Evolutionary conservation across 1,139 yeast genomes (phyloP), one percentile per base, ranked within the genome.

Genomic region (Lodderomyces metapsilosis): DNA sequence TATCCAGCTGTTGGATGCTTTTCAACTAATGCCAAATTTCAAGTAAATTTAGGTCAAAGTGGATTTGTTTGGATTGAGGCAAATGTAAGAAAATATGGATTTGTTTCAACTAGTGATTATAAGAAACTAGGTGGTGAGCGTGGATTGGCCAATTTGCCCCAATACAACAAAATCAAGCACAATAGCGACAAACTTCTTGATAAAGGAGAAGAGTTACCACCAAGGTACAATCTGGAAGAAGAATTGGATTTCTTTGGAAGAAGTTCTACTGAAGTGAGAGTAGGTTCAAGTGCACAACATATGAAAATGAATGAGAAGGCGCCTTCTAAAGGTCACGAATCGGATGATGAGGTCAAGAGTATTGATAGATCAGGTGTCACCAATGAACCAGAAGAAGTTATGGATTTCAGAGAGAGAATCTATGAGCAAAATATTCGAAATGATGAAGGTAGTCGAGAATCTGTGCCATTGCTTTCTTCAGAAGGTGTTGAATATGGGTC

Each of bases 61-160:
- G 98, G 98, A 1, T 92, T 82, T 64, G 96, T 92, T 2, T 91
- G 87, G 71, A 88, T 92, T 44, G 98, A 92, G 61, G 98, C 97
- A 5, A 91, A 92, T 60, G 96, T 88, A 23, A 77, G 88, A 53
- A 91, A 89, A 60, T 88, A 95, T 74, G 96, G 96, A 3, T 84
- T 92, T 52, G 95, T 96, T 21, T 74, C 80, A 12, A 69, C 73
- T 12, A 84, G 86, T 37, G 75, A 68, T 44, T 64, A 57, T 44
- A 61, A 70, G 22, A 72, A 66, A 43, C 53, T 71, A 12, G 57
- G 63, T 45, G 71, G 77, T 41, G 67, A 76, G 49, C 48, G 77
- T 53, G 66, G 88, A 1, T 53, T 68, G 39, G 67, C 73, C 3
- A 49, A 73, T 3, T 59, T 71, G 40, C 78, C 78, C 1, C 64